Evolutionary conservation across 257 asterid species (phyloP).

Genomic region (Solanum peruvianum): DNA sequence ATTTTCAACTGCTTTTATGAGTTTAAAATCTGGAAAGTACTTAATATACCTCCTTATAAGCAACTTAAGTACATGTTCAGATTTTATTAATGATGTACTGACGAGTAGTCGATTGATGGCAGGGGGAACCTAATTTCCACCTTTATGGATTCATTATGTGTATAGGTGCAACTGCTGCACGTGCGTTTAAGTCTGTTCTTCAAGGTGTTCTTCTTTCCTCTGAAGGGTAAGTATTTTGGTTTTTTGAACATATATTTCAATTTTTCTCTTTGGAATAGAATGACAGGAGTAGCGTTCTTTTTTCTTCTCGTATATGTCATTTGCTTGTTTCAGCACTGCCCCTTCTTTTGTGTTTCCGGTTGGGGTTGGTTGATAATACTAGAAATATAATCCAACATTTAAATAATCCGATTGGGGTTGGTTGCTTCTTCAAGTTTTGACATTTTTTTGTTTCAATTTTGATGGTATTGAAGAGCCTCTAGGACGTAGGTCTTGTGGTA

Average conservation of each 20-base stretch:
- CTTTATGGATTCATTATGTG: conserved; percentile 89
- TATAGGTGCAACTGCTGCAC: conserved; percentile 88
- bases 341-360: neutral
- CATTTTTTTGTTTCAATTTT: neutral
- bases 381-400: neutral
- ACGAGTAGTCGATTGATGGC: conserved; percentile 13
- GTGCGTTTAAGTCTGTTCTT: conserved; percentile 98
- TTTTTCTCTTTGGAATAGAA: neutral
- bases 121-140: conserved; percentile 96
- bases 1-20: neutral
- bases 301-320: neutral
- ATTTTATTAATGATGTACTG: neutral
- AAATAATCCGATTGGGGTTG: neutral
- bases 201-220: conserved; percentile 87
- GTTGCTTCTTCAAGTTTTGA: neutral
- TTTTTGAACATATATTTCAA: neutral
- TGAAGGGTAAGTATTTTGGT: conserved; percentile 52
- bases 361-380: neutral
- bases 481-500: neutral
- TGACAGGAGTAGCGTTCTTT: neutral
- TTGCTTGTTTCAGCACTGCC: neutral
- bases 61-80: neutral
- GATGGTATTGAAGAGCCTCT: neutral
- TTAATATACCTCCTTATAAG: neutral
- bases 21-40: neutral